Evolutionary conservation across 306 rosid species (phyloP).

Genomic region (Hippophae tibetana): DNA sequence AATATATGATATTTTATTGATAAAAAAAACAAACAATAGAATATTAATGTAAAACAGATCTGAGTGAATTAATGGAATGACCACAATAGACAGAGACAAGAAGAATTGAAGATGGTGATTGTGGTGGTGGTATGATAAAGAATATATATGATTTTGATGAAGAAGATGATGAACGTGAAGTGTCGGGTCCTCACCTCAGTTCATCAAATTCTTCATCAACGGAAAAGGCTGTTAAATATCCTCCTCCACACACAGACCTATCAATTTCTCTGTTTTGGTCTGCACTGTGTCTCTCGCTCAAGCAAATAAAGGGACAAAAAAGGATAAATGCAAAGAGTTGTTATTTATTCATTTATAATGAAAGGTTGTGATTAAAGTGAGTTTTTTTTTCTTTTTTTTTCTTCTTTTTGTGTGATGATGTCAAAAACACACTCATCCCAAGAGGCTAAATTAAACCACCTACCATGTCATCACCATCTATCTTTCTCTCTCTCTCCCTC

Average conservation of each 20-base stretch:
- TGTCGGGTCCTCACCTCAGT: constrained; percentile 25
- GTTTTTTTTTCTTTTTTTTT: constrained; percentile 1
- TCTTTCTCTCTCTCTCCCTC: constrained; percentile 3
- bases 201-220: constrained; percentile 39
- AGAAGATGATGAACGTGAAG: constrained; percentile 39
- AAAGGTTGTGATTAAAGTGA: constrained; percentile 27
- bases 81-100: constrained; percentile 20
- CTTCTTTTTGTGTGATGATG: constrained; percentile 3
- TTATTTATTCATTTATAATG: constrained; percentile 21
- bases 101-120: constrained; percentile 15
- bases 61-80: constrained; percentile 12
- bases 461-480: background rate
- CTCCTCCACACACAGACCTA: constrained; percentile 32
- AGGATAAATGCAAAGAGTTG: constrained; percentile 10
- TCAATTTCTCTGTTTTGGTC: constrained; percentile 6
- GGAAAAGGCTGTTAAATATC: constrained; percentile 13
- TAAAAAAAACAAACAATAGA: constrained; percentile 15
- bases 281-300: constrained; percentile 1
- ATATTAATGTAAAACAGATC: constrained; percentile 33
- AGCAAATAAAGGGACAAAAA: constrained; percentile 22
- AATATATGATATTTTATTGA: constrained; percentile 18
- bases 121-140: constrained; percentile 8
- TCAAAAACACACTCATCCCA: background rate
- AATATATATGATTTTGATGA: constrained; percentile 22
- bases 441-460: background rate